Evolutionary conservation across 2,329 filamentous ascomycete species (phyloP), one percentile per base, ranked within the genome.

Genomic region (Alternaria sp.): DNA sequence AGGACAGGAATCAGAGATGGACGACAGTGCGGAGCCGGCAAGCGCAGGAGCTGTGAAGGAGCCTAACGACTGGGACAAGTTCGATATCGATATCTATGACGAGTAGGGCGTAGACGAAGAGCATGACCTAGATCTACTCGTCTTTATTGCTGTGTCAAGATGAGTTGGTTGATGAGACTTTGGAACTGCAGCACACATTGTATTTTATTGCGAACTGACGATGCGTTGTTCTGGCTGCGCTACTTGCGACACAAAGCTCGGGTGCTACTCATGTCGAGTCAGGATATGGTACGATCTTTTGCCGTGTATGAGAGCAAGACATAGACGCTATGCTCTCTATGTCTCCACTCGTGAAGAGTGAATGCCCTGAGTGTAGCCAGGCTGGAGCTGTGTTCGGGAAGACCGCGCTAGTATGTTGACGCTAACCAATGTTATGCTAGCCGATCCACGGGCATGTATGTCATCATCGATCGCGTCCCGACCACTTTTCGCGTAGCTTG

Each of bases 391-490:
- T 6, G 23, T 49, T 25, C 23, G 23, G 23, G 25, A 20, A 21
- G 11, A 37, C 10, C 7, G 23, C 51, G 51, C 57, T 60, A 55
- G 37, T 41, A 0, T 10, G n/a, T 18, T 10, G 4, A 11, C 37
- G 37, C 37, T 41, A 41, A 41, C 60, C 25, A 14, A 20, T 43
- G 58, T 20, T 6, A 25, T n/a, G 8, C 56, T 68, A 70, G 66
- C 61, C 72, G 71, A 76, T 73, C 67, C 45, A 46, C 43, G 50
- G 44, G 28, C 62, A 69, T 70, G 67, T 71, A 73, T 76, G 73
- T 71, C 72, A 75, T 75, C 73, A 75, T 75, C 69, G 73, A 75
- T 74, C 70, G 70, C 58, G 64, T 68, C 63, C 51, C 44, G 53
- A 61, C 58, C 60, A 67, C 43, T 58, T 50, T 53, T 63, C 50